These are phyloP conservation scores for Clarireedia paspali DNA, from an alignment of 2,329 filamentous ascomycete species.

Conservation along the genomic window DNA sequence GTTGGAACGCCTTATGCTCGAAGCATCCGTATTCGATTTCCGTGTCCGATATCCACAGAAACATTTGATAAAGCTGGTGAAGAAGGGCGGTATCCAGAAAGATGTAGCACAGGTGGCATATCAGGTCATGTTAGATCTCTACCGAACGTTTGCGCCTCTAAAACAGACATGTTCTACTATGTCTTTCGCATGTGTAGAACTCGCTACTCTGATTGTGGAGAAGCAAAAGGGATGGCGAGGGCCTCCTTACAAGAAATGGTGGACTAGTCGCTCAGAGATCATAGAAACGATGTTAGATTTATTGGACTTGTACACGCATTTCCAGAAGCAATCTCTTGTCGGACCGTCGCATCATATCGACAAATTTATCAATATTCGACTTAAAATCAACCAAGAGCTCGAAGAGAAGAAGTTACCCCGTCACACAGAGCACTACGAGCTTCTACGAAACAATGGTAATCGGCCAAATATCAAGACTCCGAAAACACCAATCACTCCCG, in stretches of 20 bases:
- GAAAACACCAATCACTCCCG: conserved; percentile 29
- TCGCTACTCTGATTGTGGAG: conserved; percentile 63
- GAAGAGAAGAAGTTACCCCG: conserved; percentile 55
- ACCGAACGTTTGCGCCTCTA: conserved; percentile 85
- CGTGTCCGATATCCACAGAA: conserved; percentile 82
- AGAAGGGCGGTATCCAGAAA: conserved; percentile 35
- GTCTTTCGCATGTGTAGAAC: conserved; percentile 73
- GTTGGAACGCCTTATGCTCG: conserved; percentile 85
- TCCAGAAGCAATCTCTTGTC: conserved; percentile 65
- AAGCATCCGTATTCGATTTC: conserved; percentile 91
- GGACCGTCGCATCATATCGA: conserved; percentile 67
- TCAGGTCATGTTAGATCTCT: conserved; percentile 78
- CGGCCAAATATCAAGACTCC: conserved; percentile 30
- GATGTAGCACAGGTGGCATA: conserved; percentile 63
- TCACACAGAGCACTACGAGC: conserved; percentile 51
- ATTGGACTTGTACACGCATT: conserved; percentile 85
- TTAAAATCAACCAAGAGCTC: conserved; percentile 76
- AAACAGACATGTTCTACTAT: conserved; percentile 85
- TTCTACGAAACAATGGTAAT: conserved; percentile 26
- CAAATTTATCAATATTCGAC: conserved; percentile 78
- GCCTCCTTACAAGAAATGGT: conserved; percentile 42
- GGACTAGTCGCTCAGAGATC: conserved; percentile 41
- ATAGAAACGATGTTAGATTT: conserved; percentile 83
- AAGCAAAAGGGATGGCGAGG: conserved; percentile 38
- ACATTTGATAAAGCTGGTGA: conserved; percentile 70